Evolutionary conservation across 352 stramenopile species (phyloP).

Genomic region (Blastocystis sp.): DNA sequence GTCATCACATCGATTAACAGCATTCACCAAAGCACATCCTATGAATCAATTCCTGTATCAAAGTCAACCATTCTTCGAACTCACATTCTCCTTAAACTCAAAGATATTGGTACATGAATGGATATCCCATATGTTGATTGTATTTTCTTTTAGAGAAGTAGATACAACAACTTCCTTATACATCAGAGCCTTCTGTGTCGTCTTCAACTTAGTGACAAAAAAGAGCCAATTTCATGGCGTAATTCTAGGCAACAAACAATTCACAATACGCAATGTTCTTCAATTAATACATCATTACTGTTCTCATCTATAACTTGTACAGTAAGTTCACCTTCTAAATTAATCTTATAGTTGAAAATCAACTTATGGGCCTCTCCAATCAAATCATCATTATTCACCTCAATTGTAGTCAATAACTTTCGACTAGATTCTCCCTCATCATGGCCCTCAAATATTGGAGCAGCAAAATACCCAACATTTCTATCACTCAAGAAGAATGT

Average conservation of each 20-base stretch:
- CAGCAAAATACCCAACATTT: neutral
- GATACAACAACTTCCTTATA: conserved; percentile 51
- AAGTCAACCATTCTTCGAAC: conserved; percentile 12
- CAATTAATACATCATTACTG: neutral
- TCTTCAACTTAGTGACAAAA: neutral
- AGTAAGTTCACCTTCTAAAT: neutral
- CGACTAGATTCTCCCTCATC: neutral
- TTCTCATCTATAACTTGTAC: neutral
- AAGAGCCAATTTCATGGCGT: neutral
- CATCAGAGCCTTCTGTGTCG: neutral
- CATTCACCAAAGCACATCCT: conserved; percentile 15
- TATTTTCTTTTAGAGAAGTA: conserved; percentile 48
- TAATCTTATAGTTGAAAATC: neutral
- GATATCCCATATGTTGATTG: conserved; percentile 45
- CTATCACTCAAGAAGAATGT: neutral
- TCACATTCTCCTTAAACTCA: conserved; percentile 52
- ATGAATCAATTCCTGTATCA: neutral
- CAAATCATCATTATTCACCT: neutral
- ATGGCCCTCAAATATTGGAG: neutral
- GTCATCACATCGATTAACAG: neutral
- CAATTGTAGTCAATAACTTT: neutral
- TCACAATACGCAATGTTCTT: neutral
- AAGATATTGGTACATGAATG: conserved; percentile 56
- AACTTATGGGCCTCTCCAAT: neutral
- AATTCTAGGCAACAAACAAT: neutral